A percentile compares a stretch with the other conserved stretches of the same genome.
These are phyloP conservation scores for Talaromyces thailandensis DNA, from an alignment of 495 filamentous ascomycete genomes.

Conservation along the genomic window DNA sequence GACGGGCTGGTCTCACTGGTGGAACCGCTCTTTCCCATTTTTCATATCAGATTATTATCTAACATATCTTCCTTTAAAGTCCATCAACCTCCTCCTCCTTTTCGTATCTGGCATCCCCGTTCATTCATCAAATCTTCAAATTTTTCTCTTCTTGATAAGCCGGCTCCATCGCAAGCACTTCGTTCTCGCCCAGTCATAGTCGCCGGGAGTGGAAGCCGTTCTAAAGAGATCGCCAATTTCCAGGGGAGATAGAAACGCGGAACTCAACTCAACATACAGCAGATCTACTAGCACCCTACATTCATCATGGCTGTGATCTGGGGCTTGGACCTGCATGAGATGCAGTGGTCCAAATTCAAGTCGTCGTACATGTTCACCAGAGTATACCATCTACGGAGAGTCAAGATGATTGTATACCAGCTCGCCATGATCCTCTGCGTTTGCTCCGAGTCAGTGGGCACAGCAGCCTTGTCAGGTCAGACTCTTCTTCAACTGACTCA, in stretches of 20 bases:
- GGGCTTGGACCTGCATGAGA: constrained; percentile 42
- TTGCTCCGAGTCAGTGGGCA: constrained; percentile 39
- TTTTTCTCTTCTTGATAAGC: no score
- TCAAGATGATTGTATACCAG: constrained; percentile 47
- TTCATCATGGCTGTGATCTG: constrained; percentile 36
- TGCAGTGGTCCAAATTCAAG: constrained; percentile 43
- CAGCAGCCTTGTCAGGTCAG: constrained; percentile 37
- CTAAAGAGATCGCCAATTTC: neutral
- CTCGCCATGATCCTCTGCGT: constrained; percentile 44
- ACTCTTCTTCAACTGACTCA: neutral
- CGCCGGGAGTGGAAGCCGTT: neutral
- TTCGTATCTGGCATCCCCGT: neutral
- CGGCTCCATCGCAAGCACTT: neutral
- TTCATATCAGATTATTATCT: no score
- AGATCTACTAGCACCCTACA: neutral
- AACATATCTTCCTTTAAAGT: no score
- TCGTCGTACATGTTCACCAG: constrained; percentile 40
- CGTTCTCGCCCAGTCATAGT: neutral
- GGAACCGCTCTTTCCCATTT: neutral
- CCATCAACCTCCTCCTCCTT: neutral
- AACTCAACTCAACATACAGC: neutral
- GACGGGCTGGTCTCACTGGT: neutral
- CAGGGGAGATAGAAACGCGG: neutral
- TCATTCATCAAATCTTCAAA: no score
- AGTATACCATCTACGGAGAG: constrained; percentile 37